These are phyloP conservation scores for Lipomyces anomalus DNA, from an alignment of 805 yeast species.

Conservation along the genomic window DNA sequence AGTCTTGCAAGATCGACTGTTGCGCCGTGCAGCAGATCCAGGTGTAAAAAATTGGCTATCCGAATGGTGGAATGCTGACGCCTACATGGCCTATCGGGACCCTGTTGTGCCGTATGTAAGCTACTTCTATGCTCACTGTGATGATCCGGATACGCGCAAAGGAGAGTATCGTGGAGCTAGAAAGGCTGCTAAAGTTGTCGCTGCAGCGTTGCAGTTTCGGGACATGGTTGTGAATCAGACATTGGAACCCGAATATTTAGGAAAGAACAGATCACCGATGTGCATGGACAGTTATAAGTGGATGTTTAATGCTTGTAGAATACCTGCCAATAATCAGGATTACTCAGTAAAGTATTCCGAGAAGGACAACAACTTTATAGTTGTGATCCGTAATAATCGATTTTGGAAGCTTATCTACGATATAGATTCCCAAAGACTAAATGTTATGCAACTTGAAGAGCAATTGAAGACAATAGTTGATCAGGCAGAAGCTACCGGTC, in stretches of 20 bases:
- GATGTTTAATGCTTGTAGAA: slow-evolving; percentile 85
- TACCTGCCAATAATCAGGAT: slow-evolving; percentile 60
- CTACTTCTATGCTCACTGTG: slow-evolving; percentile 81
- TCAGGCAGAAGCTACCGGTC: slow-evolving; percentile 39
- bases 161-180: slow-evolving; percentile 32
- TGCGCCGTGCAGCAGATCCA: slow-evolving; percentile 49
- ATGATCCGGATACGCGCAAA: slow-evolving; percentile 38
- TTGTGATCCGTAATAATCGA: slow-evolving; percentile 68
- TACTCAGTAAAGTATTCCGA: slow-evolving; percentile 46
- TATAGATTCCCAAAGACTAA: slow-evolving; percentile 34
- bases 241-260: slow-evolving; percentile 68
- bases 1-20: slow-evolving; percentile 60
- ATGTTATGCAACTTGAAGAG: slow-evolving; percentile 39
- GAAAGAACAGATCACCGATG: slow-evolving; percentile 60
- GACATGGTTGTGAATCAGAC: slow-evolving; percentile 61
- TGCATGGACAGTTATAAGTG: slow-evolving; percentile 90
- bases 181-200: slow-evolving; percentile 71
- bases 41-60: slow-evolving; percentile 78
- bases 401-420: slow-evolving; percentile 62
- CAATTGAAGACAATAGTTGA: slow-evolving; percentile 55
- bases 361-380: slow-evolving; percentile 54
- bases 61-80: slow-evolving; percentile 90
- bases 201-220: slow-evolving; percentile 63
- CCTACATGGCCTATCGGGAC: slow-evolving; percentile 84
- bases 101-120: slow-evolving; percentile 94